Conservation (phyloP, 352 stramenopile species). For the Pythium plurisporium region DNA sequence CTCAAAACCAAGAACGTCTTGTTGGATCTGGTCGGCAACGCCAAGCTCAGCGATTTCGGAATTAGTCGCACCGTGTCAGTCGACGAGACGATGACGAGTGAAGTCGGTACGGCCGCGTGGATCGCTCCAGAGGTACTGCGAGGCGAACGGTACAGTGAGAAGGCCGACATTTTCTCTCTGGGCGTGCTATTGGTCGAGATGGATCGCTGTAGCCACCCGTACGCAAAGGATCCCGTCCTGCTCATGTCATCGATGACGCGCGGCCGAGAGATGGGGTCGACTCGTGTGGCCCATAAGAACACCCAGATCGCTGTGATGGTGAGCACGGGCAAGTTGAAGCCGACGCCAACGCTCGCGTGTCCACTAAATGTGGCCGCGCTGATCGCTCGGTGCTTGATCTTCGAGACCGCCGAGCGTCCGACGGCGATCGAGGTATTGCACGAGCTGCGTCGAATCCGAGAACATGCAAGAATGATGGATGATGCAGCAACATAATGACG, state of each 20-base stretch:
- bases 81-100: slow-evolving; percentile 24
- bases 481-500: too few species aligned
- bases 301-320: slow-evolving; percentile 21
- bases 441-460: too few species aligned
- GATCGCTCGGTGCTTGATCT: slow-evolving; percentile 13
- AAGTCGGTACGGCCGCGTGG: slow-evolving; percentile 24
- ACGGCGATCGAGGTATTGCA: too few species aligned
- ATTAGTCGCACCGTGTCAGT: slow-evolving; percentile 14
- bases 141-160: slow-evolving; percentile 25
- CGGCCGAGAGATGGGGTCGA: too few species aligned
- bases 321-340: slow-evolving; percentile 16
- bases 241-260: too few species aligned
- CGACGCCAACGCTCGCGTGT: slow-evolving; percentile 7
- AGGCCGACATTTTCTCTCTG: slow-evolving; percentile 31
- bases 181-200: slow-evolving; percentile 26
- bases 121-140: slow-evolving; percentile 27
- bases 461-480: too few species aligned
- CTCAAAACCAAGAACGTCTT: slow-evolving; percentile 23
- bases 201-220: slow-evolving; percentile 19
- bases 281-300: neutral
- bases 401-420: slow-evolving; percentile 3
- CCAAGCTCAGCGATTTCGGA: slow-evolving; percentile 21
- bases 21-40: neutral
- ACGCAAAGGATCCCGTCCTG: neutral
- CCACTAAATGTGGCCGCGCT: slow-evolving; percentile 10